Conservation (phyloP, 1,139 yeast species). For the Casaregolazyma suthepensis region DNA sequence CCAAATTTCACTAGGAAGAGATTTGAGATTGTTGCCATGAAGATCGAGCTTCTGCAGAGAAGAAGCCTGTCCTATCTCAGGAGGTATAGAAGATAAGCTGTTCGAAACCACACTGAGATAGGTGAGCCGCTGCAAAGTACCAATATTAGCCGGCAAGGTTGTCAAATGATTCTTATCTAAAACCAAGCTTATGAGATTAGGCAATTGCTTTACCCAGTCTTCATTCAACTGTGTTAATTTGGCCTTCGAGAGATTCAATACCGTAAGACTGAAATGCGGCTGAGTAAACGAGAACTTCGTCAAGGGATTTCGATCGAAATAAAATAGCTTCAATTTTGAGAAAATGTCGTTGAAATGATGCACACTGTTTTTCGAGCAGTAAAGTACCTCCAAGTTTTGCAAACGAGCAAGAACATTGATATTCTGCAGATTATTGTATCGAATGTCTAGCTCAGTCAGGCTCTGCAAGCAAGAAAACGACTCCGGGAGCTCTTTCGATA, state of each 20-base stretch:
- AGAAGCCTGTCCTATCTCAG: conserved; percentile 53
- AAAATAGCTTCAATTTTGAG: conserved; percentile 31
- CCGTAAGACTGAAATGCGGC: conserved; percentile 56
- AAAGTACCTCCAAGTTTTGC: conserved; percentile 63
- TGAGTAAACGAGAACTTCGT: conserved; percentile 65
- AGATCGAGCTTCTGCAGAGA: conserved; percentile 67
- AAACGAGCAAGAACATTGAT: conserved; percentile 60
- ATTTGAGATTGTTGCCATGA: conserved; percentile 77
- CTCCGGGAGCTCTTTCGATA: conserved; percentile 51
- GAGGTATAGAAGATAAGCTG: conserved; percentile 68
- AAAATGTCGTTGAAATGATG: conserved; percentile 53
- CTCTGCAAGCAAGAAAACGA: conserved; percentile 47
- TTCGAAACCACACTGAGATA: conserved; percentile 70
- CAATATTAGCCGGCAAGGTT: conserved; percentile 65
- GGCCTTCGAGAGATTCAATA: conserved; percentile 73
- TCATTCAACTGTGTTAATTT: conserved; percentile 70
- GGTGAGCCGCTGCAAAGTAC: conserved; percentile 51
- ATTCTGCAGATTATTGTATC: conserved; percentile 64
- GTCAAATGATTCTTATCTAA: conserved; percentile 81
- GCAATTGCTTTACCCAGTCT: conserved; percentile 54
- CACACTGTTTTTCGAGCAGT: conserved; percentile 72
- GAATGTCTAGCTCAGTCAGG: conserved; percentile 69
- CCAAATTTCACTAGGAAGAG: conserved; percentile 67
- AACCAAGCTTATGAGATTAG: conserved; percentile 65
- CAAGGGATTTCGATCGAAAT: conserved; percentile 71